Evolutionary conservation across 139 green algal species (phyloP), one percentile per base, ranked within the genome.

Genomic region (Chlamydomonas eustigma): DNA sequence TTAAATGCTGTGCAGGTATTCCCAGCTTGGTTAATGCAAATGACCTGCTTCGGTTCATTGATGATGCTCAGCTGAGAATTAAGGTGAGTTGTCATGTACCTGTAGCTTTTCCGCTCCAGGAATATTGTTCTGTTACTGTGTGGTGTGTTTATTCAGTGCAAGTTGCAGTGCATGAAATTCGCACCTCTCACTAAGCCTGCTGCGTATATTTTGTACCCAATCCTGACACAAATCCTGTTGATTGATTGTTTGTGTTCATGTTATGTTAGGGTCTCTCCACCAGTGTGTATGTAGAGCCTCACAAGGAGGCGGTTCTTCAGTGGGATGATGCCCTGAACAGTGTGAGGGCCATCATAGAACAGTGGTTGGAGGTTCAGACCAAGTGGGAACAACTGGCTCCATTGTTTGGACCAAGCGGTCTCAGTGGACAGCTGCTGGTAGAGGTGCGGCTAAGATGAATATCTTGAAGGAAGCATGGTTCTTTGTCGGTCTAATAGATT

Each of bases 351-450:
- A 81, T 80, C 28, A 38, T 86, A 66, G 81, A 86, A 37, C 73
- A 25, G 6, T 86, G 81, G 81, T 74, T 86, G 34, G 76, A 81
- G 77, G 74, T 80, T 28, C 81, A 86, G 74, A 79, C 74, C 67
- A 69, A 79, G 34, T 86, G 81, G 81, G 66, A 71, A 39, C 77
- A 81, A 70, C 74, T 86, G 25, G 77, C 80, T 24, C 77, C 81
- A n/a, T 58, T 86, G 39, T 86, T 86, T 64, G 77, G 81, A 4
- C 39, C 69, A 28, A 67, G 78, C 36, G 74, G 73, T 12, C 80
- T 86, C 70, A 38, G 73, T 2, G 52, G 75, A 25, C 81, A 86
- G 74, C 75, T 86, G 64, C 81, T 74, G 2, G 39, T 82, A 0
- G 81, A 86, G 81, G 81, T 76, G 50, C 3, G 74, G 2, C 31